phyloP scores from a whole-genome alignment of 148 eudicot genomes.

The Diospyros lotus region DNA sequence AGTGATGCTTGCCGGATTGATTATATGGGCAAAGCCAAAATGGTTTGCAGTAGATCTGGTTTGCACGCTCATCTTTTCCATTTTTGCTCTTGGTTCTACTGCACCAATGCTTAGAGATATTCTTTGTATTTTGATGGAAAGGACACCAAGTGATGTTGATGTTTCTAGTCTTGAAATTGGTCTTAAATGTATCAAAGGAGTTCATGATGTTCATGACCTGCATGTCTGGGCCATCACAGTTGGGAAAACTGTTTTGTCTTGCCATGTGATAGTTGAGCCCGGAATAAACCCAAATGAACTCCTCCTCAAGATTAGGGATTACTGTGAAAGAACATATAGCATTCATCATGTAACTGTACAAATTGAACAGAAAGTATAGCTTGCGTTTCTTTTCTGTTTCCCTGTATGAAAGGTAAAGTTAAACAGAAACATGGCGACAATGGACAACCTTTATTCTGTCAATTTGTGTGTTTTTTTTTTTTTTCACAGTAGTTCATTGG shows the following conservation, averaged over 20 bases:
- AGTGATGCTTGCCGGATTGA: constrained; percentile 53
- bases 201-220: constrained; percentile 56
- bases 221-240: constrained; percentile 65
- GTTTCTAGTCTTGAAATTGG: constrained; percentile 40
- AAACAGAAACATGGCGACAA: too few relatives aligned
- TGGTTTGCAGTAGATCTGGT: constrained; percentile 60
- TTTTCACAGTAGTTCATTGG: too few relatives aligned
- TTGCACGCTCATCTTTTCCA: constrained; percentile 53
- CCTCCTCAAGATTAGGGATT: constrained; percentile 31
- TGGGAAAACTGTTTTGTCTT: constrained; percentile 49
- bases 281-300: constrained; percentile 30
- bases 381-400: neutral
- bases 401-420: neutral
- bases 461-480: too few relatives aligned
- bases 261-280: constrained; percentile 47
- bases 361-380: constrained; percentile 27
- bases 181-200: constrained; percentile 38
- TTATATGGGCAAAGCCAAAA: constrained; percentile 50
- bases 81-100: constrained; percentile 40
- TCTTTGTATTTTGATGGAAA: constrained; percentile 52
- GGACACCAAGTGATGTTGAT: constrained; percentile 50
- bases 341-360: constrained; percentile 61
- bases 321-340: constrained; percentile 28
- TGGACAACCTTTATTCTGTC: too few relatives aligned
- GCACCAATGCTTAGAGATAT: constrained; percentile 42